Evolutionary conservation across 768 basidiomycete species (phyloP), one percentile per base, ranked within the genome.

Genomic region (Phylloporus scabripes): DNA sequence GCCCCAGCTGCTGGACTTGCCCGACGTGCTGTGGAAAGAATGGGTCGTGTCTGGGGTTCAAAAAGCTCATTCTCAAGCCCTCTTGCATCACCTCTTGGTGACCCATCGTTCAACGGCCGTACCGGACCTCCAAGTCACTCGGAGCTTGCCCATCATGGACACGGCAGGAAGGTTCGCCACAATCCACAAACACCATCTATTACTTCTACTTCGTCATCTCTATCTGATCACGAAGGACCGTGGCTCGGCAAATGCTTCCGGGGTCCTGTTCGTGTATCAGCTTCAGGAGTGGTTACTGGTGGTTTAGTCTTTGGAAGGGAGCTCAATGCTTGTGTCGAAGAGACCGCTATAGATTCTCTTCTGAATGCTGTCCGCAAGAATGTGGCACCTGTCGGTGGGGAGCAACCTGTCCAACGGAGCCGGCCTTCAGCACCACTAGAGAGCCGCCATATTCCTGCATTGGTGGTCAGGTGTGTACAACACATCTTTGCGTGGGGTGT

Each of bases 401-500:
- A 48, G 21, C 51, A 38, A 15, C 24, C 18, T 37, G 28, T 28
- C 14, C 53, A 36, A 26, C 46, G 40, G 38, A 67, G 55, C 33
- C 48, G 53, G 18, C 61, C 61, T 20, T 61, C 56, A 34, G 49
- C 45, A 11, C 42, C 66, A 12, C 53, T 83, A 51, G 81, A 82
- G 61, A 65, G 61, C 43, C 72, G 81, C 38, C 66, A 67, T 58
- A 56, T 93, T 34, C 87, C 91, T 36, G 89, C 88, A 0, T 69
- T 93, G 20, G 81, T 91, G 23, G 81, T 87, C 43, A 74, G 91
- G 49, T 93, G 89, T 65, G 82, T 85, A 3, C 86, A 92, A 60
- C 90, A 92, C 69, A 61, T 92, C 48, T 68, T 87, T 61, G 70
- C 76, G 20, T 92, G 91, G 88, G 90, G 91, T 40, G 68, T 92